Conservation (phyloP, 225 moss, liverwort and hornwort species). For the Rhytidiadelphus loreus region DNA sequence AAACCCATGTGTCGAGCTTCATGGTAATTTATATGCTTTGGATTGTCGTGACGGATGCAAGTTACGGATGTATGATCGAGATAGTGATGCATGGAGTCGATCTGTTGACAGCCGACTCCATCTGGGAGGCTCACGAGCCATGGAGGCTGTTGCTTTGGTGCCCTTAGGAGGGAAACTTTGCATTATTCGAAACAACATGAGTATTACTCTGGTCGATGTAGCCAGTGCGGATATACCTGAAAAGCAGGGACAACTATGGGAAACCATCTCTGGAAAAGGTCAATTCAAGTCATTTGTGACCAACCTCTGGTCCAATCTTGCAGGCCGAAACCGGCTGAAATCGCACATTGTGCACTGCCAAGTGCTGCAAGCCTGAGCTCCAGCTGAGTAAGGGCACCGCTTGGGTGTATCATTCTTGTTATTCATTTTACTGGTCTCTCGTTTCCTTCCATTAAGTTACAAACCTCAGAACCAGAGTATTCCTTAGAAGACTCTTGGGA, state of each 20-base stretch:
- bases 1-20: conserved; percentile 85
- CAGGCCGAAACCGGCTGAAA: conserved; percentile 88
- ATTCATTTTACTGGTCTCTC: conserved; percentile 40
- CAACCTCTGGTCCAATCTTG: conserved; percentile 97
- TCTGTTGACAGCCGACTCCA: conserved; percentile 90
- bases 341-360: conserved; percentile 99
- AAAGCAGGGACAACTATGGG: conserved; percentile 87
- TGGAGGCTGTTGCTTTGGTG: conserved; percentile 93
- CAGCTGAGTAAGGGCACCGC: conserved; percentile 39
- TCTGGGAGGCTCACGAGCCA: conserved; percentile 88
- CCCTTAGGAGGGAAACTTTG: conserved; percentile 96
- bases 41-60: conserved; percentile 98
- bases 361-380: conserved; percentile 96
- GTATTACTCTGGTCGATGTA: conserved; percentile 94
- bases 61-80: conserved; percentile 77
- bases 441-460: conserved; percentile 12
- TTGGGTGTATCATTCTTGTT: conserved; percentile 58
- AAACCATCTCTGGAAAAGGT: conserved; percentile 95
- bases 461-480: conserved; percentile 16
- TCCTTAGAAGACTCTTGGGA: conserved; percentile 13
- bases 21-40: conserved; percentile 86
- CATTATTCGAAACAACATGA: conserved; percentile 97
- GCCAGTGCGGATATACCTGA: conserved; percentile 82
- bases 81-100: conserved; percentile 74
- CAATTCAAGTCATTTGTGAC: conserved; percentile 99